Percentiles rank a stretch among this genome's conserved stretches.
phyloP scores from a whole-genome alignment of 2,329 filamentous ascomycete genomes.

The Stenocarpella maydis region DNA sequence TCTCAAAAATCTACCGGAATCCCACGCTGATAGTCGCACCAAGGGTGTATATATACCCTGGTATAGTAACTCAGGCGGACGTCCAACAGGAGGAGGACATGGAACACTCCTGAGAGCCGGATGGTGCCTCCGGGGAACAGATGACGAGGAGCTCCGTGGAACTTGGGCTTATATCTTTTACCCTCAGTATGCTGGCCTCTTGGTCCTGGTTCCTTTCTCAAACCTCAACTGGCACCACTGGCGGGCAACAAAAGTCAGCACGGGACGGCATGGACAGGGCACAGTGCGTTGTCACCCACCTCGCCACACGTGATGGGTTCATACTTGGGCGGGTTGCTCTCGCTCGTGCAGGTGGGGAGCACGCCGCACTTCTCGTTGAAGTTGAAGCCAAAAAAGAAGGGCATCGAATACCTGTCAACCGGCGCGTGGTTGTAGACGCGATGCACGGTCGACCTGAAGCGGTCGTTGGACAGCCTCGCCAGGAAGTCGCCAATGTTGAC shows the following conservation, averaged over 20 bases:
- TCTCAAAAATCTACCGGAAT: background rate
- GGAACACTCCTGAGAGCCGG: no score
- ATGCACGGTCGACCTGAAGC: conserved; percentile 57
- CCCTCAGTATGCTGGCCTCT: background rate
- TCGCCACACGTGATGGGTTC: conserved; percentile 61
- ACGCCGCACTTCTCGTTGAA: conserved; percentile 59
- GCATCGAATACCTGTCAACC: conserved; percentile 59
- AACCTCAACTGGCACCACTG: conserved; percentile 46
- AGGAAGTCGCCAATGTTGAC: conserved; percentile 63
- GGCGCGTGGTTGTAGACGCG: conserved; percentile 54
- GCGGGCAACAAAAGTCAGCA: background rate
- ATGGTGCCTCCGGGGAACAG: no score
- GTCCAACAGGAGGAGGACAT: no score
- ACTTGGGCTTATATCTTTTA: no score
- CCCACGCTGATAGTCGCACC: no score
- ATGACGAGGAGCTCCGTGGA: background rate
- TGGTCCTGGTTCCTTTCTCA: conserved; percentile 37
- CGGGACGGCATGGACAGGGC: background rate
- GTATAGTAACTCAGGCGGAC: no score
- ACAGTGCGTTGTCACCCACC: conserved; percentile 42
- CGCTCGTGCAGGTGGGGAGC: conserved; percentile 55
- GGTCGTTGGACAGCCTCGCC: conserved; percentile 60
- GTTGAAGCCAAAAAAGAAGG: conserved; percentile 64
- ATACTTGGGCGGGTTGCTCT: conserved; percentile 56
- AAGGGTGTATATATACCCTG: background rate